phyloP scores from a whole-genome alignment of 169 alveolate species.

The Ichthyophthirius multifiliis region DNA sequence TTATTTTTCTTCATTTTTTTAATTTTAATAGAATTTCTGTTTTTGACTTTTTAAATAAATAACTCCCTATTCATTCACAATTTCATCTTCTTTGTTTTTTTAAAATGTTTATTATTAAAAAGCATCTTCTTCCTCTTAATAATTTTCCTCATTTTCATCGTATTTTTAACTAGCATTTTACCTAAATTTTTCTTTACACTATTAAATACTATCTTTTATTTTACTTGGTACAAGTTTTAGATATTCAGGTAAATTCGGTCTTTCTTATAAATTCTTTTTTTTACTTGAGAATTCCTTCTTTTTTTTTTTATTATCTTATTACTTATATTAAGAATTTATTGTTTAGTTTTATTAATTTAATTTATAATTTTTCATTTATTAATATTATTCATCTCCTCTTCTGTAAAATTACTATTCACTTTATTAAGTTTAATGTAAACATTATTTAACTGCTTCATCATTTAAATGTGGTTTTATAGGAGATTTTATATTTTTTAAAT shows the following conservation, averaged over 20 bases:
- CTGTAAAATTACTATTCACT: too few relatives aligned
- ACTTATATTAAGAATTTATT: too few relatives aligned
- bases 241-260: too few relatives aligned
- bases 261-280: too few relatives aligned
- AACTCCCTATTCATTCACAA: neutral
- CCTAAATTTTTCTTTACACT: neutral
- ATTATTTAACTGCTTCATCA: neutral
- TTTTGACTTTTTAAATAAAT: neutral
- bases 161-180: neutral
- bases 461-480: conserved; percentile 5
- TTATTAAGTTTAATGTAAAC: too few relatives aligned
- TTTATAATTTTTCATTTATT: too few relatives aligned
- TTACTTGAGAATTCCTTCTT: too few relatives aligned
- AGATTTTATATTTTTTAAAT: neutral
- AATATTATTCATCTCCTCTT: too few relatives aligned
- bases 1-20: neutral
- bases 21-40: neutral
- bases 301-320: too few relatives aligned
- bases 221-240: too few relatives aligned
- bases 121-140: neutral
- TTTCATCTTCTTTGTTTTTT: neutral
- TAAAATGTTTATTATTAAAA: neutral
- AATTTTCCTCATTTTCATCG: neutral
- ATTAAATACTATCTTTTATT: too few relatives aligned
- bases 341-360: too few relatives aligned